Base-by-base conservation (phyloP, 495 filamentous ascomycete genomes). In the Clohesyomyces aquaticus region DNA sequence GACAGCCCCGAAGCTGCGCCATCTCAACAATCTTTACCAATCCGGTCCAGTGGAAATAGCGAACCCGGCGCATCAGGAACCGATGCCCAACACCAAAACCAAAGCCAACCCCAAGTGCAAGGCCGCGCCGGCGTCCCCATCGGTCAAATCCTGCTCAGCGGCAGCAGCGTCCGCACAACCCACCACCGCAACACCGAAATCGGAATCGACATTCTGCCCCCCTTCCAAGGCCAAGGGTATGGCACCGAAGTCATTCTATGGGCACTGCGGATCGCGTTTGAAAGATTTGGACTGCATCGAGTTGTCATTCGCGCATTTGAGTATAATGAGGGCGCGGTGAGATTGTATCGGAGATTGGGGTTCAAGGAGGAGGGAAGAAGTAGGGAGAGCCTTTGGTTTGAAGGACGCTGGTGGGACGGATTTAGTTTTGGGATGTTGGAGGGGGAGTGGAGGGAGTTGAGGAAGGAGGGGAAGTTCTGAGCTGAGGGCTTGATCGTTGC, bases 181-280 rank as follows among this genome's bases (percentile, higher is more conserved):
- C 79, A 81, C 47, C 80, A 84, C 62, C 73, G 81, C 22, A 66
- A 71, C 55, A 72, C 73, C 21, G 71, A 74, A 49, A 65, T 83
- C 48, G 77, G 76, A 10, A 74, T 83, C 22, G 72, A 75, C 32
- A 69, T 83, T 8, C 60, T 66, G 16, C 61, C 64, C 9, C 57
- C 47, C 11, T 74, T 77, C 43, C 79, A 79, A 11, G 76, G 80
- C 0, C 66, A 77, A 43, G 83, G 82, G n/a, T 85, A 84, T 51
- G 83, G 81, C 0, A 66, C 65, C 14, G 83, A 85, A 67, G 81
- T 80, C 0, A 80, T 83, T 19, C 71, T 73, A 48, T 84, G 82
- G 82, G 72, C 56, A 10, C 43, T 83, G 54, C 74, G 80, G 29
- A 84, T 78, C 74, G 79, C 72, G 1, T 84, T 84, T 60, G 55